Conservation (phyloP, 2,329 filamentous ascomycete genomes). For the Parastagonospora avenae region DNA sequence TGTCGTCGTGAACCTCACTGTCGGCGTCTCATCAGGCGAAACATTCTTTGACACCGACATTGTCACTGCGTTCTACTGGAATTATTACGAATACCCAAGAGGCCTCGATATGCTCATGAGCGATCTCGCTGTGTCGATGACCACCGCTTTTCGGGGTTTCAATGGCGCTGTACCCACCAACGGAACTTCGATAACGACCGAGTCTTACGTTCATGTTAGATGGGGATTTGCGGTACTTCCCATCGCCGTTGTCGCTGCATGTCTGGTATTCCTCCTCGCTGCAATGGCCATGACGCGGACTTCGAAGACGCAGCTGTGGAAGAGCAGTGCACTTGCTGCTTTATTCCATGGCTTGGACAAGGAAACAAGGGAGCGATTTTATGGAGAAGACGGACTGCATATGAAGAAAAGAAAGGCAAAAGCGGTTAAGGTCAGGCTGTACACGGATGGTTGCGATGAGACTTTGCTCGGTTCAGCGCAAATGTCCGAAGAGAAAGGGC, state of each 20-base stretch:
- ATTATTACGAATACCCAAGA: slow-evolving; percentile 17
- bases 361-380: slow-evolving; percentile 14
- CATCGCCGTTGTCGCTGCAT: slow-evolving; percentile 10
- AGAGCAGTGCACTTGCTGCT: slow-evolving; percentile 15
- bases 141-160: slow-evolving; percentile 18
- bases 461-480: slow-evolving; percentile 10
- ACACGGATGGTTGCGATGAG: slow-evolving; percentile 6
- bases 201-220: slow-evolving; percentile 17
- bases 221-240: slow-evolving; percentile 17
- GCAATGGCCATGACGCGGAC: slow-evolving; percentile 15
- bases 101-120: slow-evolving; percentile 19
- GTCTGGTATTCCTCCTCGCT: slow-evolving; percentile 11
- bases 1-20: slow-evolving; percentile 19
- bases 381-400: slow-evolving; percentile 3
- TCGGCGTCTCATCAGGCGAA: slow-evolving; percentile 18
- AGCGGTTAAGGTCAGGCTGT: slow-evolving; percentile 10
- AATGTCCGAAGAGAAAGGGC: not conserved
- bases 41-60: slow-evolving; percentile 20
- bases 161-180: slow-evolving; percentile 10
- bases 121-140: slow-evolving; percentile 18
- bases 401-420: slow-evolving; percentile 14
- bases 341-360: slow-evolving; percentile 15
- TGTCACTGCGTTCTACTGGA: slow-evolving; percentile 20
- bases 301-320: slow-evolving; percentile 16
- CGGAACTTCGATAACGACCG: slow-evolving; percentile 12